phyloP scores from a whole-genome alignment of 176 grass and related monocot species.

The Zizania latifolia region DNA sequence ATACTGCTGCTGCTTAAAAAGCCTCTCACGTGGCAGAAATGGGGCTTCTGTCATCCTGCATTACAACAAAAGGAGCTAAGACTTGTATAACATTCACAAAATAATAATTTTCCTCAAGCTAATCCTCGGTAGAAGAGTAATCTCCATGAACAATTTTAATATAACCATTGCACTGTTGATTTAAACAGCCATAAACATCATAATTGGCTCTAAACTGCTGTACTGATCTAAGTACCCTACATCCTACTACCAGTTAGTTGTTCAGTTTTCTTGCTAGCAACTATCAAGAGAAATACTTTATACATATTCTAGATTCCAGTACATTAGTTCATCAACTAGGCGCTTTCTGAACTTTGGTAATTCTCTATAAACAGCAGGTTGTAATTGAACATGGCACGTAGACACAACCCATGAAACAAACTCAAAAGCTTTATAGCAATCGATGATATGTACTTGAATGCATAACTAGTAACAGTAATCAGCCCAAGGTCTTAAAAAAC shows the following conservation, averaged over 20 bases:
- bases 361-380: background rate
- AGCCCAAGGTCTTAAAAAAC: background rate
- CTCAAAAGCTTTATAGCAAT: background rate
- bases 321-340: background rate
- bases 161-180: background rate
- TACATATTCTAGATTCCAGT: background rate
- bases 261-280: background rate
- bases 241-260: background rate
- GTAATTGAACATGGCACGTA: background rate
- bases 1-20: conserved; percentile 41
- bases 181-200: background rate
- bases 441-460: background rate
- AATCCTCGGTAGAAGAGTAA: background rate
- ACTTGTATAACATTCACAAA: background rate
- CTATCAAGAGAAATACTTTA: background rate
- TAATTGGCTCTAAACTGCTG: background rate
- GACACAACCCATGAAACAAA: background rate
- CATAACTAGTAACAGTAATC: background rate
- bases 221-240: background rate
- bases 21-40: conserved; percentile 53
- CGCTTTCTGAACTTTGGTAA: background rate
- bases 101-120: background rate
- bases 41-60: conserved; percentile 61
- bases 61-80: background rate
- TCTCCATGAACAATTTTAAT: background rate